Conservation (phyloP, 2,329 filamentous ascomycete genomes). For the Nemania sp. region DNA sequence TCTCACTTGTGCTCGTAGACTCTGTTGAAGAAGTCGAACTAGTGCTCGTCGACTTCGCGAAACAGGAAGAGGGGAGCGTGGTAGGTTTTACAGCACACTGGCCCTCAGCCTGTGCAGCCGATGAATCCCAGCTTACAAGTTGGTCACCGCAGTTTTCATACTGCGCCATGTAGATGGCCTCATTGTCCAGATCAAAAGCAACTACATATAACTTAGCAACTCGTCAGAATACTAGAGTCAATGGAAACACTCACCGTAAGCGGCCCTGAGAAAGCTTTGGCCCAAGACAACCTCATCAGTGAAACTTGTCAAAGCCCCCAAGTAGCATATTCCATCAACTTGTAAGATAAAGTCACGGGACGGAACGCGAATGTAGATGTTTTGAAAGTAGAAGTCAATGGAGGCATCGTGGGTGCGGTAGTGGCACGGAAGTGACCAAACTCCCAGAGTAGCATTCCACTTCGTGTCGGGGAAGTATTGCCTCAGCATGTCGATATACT, state of each 20-base stretch:
- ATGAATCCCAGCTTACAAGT: conserved; percentile 19
- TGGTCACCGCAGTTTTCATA: conserved; percentile 28
- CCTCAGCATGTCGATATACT: conserved; percentile 5
- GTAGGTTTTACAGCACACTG: conserved; percentile 12
- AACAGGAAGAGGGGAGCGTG: conserved; percentile 15
- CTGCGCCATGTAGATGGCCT: conserved; percentile 28
- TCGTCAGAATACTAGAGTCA: background rate
- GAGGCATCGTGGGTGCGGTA: conserved; percentile 22
- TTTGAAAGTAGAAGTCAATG: conserved; percentile 25
- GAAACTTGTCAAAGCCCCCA: conserved; percentile 7
- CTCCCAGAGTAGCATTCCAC: conserved; percentile 14
- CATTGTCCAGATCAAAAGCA: conserved; percentile 26
- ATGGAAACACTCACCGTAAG: conserved; percentile 23
- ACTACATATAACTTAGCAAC: conserved; percentile 16
- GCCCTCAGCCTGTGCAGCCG: conserved; percentile 5
- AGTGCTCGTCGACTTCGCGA: conserved; percentile 8
- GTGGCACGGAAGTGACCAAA: conserved; percentile 24
- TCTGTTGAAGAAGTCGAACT: conserved; percentile 4
- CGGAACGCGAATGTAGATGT: conserved; percentile 22
- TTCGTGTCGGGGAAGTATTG: conserved; percentile 16
- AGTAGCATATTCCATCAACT: conserved; percentile 16
- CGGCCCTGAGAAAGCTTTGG: conserved; percentile 24
- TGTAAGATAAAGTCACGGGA: conserved; percentile 27
- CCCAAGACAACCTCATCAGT: conserved; percentile 17
- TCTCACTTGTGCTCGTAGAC: background rate